Evolutionary conservation across 371 early-diverging fungal genomes (phyloP), one percentile per base, ranked within the genome.

Genomic region (Saksenaea vasiformis): DNA sequence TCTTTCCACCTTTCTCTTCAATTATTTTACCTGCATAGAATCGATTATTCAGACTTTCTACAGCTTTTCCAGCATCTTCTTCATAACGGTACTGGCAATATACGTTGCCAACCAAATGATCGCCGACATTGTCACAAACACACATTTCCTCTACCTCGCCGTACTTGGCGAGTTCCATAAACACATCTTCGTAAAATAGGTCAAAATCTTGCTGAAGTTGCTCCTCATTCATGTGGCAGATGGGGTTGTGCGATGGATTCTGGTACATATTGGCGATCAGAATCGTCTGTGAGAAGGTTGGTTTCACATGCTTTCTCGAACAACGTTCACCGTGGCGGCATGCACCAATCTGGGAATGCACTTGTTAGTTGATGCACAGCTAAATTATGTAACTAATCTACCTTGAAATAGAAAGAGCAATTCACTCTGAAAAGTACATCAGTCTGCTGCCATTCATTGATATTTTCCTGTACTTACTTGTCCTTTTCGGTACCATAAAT

Each of bases 321-420:
- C 98, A 98, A 19, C 93, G 88, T 67, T 97, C 98, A 56, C 98
- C 98, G 73, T 98, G 98, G 43, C 98, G 89, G 76, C 99, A 99
- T 39, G 98, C 97, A 28, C 98, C 98, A 66, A 98, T 98, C 85
- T 82, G 63, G 35, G 22, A 43, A 27, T 37, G 17, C 5, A 41
- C 4, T 31, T 31, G 31, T 31, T 31, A 31, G 31, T 31, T 31
- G 31, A 31, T 31, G 7, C 7, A 24, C 35, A 31, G 5, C 27
- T 10, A 17, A 51, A 31, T 2, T 31, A 27, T 35, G 3, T n/a
- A 1, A 43, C 8, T 26, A 28, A 37, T 35, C 34, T 75, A 78
- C 82, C 73, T 98, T 98, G 86, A 94, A 96, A 87, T 97, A 99
- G 77, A 98, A 99, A 51, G 94, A 92, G 76, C 99, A 99, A 77